Conservation (phyloP, 2,329 filamentous ascomycete genomes). For the Nothophaeocryptopus gaeumannii region DNA sequence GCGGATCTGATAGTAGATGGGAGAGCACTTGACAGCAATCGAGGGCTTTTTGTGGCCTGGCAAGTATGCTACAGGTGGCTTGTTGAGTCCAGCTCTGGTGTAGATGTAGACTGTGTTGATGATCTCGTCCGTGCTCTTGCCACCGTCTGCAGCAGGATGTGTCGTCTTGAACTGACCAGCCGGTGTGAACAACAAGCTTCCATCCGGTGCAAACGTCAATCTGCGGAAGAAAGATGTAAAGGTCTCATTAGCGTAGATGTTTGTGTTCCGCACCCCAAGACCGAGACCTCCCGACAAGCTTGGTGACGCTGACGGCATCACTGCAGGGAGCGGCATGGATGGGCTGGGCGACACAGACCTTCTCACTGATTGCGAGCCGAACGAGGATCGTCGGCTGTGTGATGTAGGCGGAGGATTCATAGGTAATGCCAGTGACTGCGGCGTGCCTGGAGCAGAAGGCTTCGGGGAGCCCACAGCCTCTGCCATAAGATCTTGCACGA, state of each 20-base stretch:
- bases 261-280: conserved; percentile 72
- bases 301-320: conserved; percentile 91
- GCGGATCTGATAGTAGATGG: conserved; percentile 79
- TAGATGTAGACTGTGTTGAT: conserved; percentile 99
- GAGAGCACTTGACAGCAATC: conserved; percentile 91
- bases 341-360: conserved; percentile 91
- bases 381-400: conserved; percentile 91
- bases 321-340: conserved; percentile 87
- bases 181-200: conserved; percentile 87
- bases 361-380: conserved; percentile 65
- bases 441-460: conserved; percentile 89
- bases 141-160: conserved; percentile 63
- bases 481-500: conserved; percentile 55
- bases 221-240: conserved; percentile 95
- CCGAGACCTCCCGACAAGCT: conserved; percentile 60
- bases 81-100: conserved; percentile 92
- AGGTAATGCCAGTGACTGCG: conserved; percentile 79
- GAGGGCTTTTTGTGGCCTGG: conserved; percentile 98
- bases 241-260: conserved; percentile 93
- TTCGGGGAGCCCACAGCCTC: conserved; percentile 73
- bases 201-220: conserved; percentile 91
- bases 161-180: conserved; percentile 92
- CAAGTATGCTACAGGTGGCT: conserved; percentile 88
- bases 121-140: conserved; percentile 78
- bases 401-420: conserved; percentile 96